Base-by-base conservation (phyloP, 2,329 filamentous ascomycete genomes). In the Nemania sp. region DNA sequence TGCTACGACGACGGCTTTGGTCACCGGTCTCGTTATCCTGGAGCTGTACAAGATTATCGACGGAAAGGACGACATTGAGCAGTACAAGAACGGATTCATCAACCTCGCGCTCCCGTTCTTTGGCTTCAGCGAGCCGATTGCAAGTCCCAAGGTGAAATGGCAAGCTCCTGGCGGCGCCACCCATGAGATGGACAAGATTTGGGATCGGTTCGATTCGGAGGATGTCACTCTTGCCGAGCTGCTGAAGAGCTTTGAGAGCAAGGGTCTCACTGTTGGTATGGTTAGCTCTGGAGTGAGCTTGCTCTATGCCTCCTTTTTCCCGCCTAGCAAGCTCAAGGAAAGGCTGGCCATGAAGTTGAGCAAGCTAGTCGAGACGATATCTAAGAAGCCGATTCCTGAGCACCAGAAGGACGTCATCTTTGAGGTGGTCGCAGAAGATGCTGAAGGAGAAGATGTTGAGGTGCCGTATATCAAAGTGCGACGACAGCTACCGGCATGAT, bases 61-160 rank as follows among this genome's bases (percentile, higher is more conserved):
- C 68, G 93, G 91, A 69, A 97, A 99, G 80, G 84, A 82, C n/a
- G 91, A 97, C 64, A 88, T 97, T 61, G 94, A 97, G 76, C 90
- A 97, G 75, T 99, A 95, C 86, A 97, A 97, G 83, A 99, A 99
- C 70, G 94, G 94, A 14, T 99, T 99, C 73, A 81, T 97, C 75
- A 99, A 99, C 76, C 77, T 99, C 63, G 94, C 94, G 1, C 77
- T 99, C 60, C 94, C 94, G 1, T 97, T 99, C 82, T 96, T 99
- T 65, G 93, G 93, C 33, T 99, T 99, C 82, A 96, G 91, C 68
- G 94, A 99, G 75, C 94, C 94, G 2, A 95, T 99, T 65, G 86
- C 86, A 5, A 96, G 91, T 64, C 91, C 92, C 24, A 97, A 97
- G 81, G 90, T 93, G 61, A 90, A 84, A 66, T 99, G 97, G 76